phyloP scores from a whole-genome alignment of 2,329 filamentous ascomycete species.

The Epichloe amarillans region DNA sequence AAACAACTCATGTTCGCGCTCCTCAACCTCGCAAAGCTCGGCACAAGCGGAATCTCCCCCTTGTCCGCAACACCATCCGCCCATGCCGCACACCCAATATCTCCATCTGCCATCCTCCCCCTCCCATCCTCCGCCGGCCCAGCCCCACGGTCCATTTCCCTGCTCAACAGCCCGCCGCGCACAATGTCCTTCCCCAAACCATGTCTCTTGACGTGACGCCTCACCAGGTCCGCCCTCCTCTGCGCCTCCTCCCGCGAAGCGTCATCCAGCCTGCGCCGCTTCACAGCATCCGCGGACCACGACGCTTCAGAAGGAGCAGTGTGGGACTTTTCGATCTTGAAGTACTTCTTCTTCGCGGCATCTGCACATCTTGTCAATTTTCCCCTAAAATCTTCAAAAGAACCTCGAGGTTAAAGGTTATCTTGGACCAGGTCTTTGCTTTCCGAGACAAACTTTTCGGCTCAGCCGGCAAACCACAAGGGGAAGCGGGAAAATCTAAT shows the following conservation, averaged over 20 bases:
- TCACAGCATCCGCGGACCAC: constrained; percentile 47
- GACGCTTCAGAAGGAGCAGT: constrained; percentile 34
- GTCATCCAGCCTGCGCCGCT: constrained; percentile 37
- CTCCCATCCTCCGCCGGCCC: constrained; percentile 9
- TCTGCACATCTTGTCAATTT: constrained; percentile 23
- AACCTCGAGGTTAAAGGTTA: too few relatives aligned
- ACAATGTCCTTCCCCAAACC: constrained; percentile 22
- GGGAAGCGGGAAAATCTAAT: background rate
- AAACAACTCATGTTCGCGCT: constrained; percentile 26
- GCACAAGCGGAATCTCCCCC: constrained; percentile 27
- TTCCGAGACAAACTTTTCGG: too few relatives aligned
- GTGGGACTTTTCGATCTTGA: constrained; percentile 48
- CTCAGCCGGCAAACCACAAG: background rate
- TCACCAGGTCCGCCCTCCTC: constrained; percentile 18
- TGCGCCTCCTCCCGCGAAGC: constrained; percentile 15
- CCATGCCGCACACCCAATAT: constrained; percentile 23
- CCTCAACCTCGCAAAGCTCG: constrained; percentile 14
- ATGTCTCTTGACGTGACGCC: constrained; percentile 26
- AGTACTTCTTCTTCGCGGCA: constrained; percentile 48
- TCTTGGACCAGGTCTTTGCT: too few relatives aligned
- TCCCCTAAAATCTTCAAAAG: too few relatives aligned
- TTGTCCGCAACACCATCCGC: constrained; percentile 24
- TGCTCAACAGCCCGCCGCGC: constrained; percentile 12
- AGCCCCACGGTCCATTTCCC: constrained; percentile 15
- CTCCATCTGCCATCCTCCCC: constrained; percentile 13